Conservation (phyloP, 2,329 filamentous ascomycete genomes). For the Alternaria arborescens region DNA sequence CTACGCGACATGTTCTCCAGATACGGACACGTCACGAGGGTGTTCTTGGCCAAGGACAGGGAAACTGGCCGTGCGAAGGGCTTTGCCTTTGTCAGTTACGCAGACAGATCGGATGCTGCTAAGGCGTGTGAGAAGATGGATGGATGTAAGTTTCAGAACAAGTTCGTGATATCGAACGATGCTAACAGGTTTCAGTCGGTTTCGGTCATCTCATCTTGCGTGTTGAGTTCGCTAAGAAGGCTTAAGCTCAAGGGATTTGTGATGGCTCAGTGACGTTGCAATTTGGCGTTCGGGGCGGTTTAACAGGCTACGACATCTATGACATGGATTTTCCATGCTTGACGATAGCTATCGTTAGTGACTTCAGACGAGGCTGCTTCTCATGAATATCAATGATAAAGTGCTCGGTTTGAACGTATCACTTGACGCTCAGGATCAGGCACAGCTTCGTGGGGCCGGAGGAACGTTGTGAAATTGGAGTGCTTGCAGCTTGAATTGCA, state of each 20-base stretch:
- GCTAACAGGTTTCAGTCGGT: constrained; percentile 58
- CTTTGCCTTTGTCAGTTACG: constrained; percentile 98
- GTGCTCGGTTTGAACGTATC: constrained; percentile 4
- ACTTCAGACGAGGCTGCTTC: background rate
- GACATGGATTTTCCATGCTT: constrained; percentile 9
- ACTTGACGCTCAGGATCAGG: background rate
- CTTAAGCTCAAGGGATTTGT: constrained; percentile 17
- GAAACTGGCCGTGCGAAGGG: constrained; percentile 97
- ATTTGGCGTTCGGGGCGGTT: constrained; percentile 4
- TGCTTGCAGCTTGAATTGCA: background rate
- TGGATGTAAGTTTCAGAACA: constrained; percentile 69
- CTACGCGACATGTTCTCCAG: constrained; percentile 98
- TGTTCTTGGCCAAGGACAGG: constrained; percentile 97
- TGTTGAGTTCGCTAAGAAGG: constrained; percentile 84
- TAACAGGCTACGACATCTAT: constrained; percentile 1
- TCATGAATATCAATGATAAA: constrained; percentile 9
- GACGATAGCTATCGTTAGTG: constrained; percentile 10
- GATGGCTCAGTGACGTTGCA: constrained; percentile 5
- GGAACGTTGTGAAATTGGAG: background rate
- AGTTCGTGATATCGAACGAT: background rate
- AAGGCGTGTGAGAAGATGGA: constrained; percentile 98
- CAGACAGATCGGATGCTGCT: constrained; percentile 86
- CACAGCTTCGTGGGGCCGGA: background rate
- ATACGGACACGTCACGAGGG: constrained; percentile 94
- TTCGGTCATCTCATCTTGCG: constrained; percentile 87